Evolutionary conservation across 768 basidiomycete genomes (phyloP).

Genomic region (Suillus discolor): DNA sequence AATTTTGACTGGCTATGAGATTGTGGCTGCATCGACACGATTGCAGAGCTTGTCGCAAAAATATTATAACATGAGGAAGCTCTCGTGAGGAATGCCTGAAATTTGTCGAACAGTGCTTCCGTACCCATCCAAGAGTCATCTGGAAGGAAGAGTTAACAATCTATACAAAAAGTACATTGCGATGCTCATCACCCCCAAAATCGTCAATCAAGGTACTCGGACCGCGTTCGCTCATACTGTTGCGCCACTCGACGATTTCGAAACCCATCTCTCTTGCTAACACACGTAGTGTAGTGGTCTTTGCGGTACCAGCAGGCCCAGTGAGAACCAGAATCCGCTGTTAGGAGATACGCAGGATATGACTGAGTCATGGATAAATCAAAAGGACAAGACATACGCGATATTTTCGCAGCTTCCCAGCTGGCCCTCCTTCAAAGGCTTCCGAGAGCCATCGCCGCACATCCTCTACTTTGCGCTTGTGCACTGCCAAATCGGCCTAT

Average conservation of each 20-base stretch:
- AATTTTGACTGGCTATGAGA: not conserved
- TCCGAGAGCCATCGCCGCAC: slow-evolving; percentile 76
- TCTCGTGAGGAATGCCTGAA: slow-evolving; percentile 73
- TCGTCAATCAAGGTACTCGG: slow-evolving; percentile 25
- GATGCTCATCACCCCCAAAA: slow-evolving; percentile 14
- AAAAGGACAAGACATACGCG: slow-evolving; percentile 50
- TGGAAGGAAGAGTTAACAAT: slow-evolving; percentile 8
- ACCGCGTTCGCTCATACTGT: slow-evolving; percentile 56
- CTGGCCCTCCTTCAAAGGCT: slow-evolving; percentile 68
- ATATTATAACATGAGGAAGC: slow-evolving; percentile 63
- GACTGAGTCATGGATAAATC: not conserved
- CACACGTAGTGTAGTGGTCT: slow-evolving; percentile 83
- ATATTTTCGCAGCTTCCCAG: slow-evolving; percentile 68
- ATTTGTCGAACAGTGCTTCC: slow-evolving; percentile 59
- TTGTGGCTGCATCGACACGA: not conserved
- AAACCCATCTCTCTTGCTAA: slow-evolving; percentile 74
- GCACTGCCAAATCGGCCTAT: slow-evolving; percentile 77
- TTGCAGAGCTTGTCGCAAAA: slow-evolving; percentile 31
- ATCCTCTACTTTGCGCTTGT: slow-evolving; percentile 77
- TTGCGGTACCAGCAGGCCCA: slow-evolving; percentile 88
- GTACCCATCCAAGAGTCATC: slow-evolving; percentile 15
- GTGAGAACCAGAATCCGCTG: slow-evolving; percentile 85
- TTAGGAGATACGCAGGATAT: not conserved
- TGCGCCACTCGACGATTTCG: slow-evolving; percentile 87
- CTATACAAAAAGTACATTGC: not conserved